These are phyloP conservation scores for Areca catechu DNA, from an alignment of 176 grass and related monocot species.

Conservation along the genomic window DNA sequence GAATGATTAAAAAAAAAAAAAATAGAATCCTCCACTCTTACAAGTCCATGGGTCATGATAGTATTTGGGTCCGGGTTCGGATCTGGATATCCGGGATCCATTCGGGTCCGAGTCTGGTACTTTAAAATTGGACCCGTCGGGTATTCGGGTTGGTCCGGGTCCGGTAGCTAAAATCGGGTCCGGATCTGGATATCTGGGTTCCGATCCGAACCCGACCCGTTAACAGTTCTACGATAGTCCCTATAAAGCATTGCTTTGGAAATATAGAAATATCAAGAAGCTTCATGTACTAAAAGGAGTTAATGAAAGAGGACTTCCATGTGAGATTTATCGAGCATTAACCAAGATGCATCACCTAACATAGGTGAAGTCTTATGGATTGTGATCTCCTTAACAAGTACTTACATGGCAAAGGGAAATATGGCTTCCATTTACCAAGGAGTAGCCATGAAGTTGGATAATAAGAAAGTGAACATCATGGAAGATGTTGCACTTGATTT, in stretches of 20 bases:
- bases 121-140: no score
- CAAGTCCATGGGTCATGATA: no score
- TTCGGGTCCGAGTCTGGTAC: no score
- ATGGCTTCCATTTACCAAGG: background rate
- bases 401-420: conserved; percentile 1
- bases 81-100: no score
- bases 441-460: conserved; percentile 1
- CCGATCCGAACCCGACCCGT: no score
- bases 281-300: no score
- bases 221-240: conserved; percentile 5
- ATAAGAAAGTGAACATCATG: conserved; percentile 1
- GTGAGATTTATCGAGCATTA: background rate
- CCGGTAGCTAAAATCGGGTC: no score
- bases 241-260: conserved; percentile 5
- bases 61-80: no score
- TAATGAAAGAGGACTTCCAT: background rate
- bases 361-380: conserved; percentile 3
- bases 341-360: background rate
- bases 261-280: background rate
- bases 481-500: conserved; percentile 2
- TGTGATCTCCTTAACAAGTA: conserved; percentile 3
- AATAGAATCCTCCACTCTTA: no score
- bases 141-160: no score
- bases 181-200: no score
- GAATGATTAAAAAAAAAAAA: no score